Evolutionary conservation across 2,329 filamentous ascomycete species (phyloP), one percentile per base, ranked within the genome.

Genomic region (Rhynchosporium secalis): DNA sequence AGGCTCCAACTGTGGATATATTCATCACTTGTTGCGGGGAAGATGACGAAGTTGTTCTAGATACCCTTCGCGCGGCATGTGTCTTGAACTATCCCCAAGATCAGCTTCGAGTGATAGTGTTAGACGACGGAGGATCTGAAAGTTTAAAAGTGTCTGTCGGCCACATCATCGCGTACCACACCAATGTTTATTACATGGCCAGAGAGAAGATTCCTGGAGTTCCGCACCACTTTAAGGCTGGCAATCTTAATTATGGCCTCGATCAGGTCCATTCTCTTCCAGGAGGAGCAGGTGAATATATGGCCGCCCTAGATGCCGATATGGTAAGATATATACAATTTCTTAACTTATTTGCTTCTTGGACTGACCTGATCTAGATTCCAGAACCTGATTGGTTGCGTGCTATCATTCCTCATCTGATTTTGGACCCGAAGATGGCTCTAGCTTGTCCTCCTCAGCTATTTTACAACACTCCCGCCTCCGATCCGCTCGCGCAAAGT

Each of bases 221-320:
- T 7, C 55, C 55, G 2, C 55, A 62, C 47, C 60, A 58, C 28
- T 86, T 84, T 77, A 88, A 87, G 76, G 84, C 85, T 1, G 85
- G 85, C 59, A 88, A 88, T 70, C 75, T 88, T 58, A 87, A 86
- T 73, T 82, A 84, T 61, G 86, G 83, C 40, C 73, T 85, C 28
- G 79, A 83, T 13, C 76, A 79, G 58, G 76, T 80, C 4, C 76
- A 77, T 15, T 70, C 74, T n/a, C 74, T 86, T 38, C 81, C 82
- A 1, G 83, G 82, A 15, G 83, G 83, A 33, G 77, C 81, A 20
- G 77, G 78, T 46, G 77, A 82, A 68, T 87, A 78, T 71, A 82
- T 87, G 70, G 85, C 84, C 15, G 82, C 83, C 46, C 76, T 89
- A 45, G 86, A 88, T 71, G 85, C 85, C 20, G 86, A 89, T 71